Base-by-base conservation (phyloP, 2,329 filamentous ascomycete species). In the Tolypocladium cylindrosporum region DNA sequence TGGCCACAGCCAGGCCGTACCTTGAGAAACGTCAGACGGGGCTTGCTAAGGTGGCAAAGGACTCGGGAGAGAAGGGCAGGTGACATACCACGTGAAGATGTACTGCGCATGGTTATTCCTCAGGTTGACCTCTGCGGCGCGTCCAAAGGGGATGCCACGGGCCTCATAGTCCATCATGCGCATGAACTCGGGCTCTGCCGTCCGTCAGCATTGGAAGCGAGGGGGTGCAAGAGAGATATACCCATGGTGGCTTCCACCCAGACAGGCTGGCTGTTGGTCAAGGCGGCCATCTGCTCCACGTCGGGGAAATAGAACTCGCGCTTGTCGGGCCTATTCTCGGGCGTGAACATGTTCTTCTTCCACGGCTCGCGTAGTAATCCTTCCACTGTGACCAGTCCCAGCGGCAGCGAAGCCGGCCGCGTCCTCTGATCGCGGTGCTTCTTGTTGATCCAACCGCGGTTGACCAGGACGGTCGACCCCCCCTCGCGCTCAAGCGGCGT, bases 311-410 rank as follows among this genome's bases (percentile, higher is more conserved):
- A 96, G 71, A 95, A 99, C 72, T 91, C 87, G 59, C 87, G 84
- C 68, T 86, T 85, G 64, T 92, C 87, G 0, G 93, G 93, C 65
- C 84, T 79, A 67, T 99, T 99, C 0, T 89, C 86, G 0, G 94
- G 94, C 58, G 94, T 99, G 72, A 99, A 99, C 82, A 92, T 88
- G 72, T 99, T 99, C 80, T 93, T 96, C 81, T 96, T 94, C 84
- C 90, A 96, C 10, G 93, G 93, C 75, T 94, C 85, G 60, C 94
- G 77, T 70, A 99, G 71, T 70, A 99, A 68, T 0, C 94, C 94
- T 74, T 96, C 86, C 2, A 99, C 85, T 0, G 81, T 82, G 11
- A 97, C 86, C 66, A 88, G 84, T 0, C 85, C 90, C 54, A 68
- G 71, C 0, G 89, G 88, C 63, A 97, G 65, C 1, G 85, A 85